phyloP scores from a whole-genome alignment of 495 filamentous ascomycete species.

The Penicillium mononematosum region DNA sequence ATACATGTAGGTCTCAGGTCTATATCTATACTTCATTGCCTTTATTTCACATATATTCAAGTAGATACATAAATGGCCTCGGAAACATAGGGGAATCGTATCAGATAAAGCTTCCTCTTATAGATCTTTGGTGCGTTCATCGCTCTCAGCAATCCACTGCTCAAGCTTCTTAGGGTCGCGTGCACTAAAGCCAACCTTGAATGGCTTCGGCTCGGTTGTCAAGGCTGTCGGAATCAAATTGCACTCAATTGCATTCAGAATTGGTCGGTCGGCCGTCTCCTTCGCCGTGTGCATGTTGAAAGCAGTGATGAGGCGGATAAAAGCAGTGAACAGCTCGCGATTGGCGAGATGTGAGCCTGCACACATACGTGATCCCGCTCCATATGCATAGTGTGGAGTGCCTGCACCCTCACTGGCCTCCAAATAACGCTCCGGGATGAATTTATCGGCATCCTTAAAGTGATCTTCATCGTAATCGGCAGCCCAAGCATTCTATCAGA shows the following conservation, averaged over 20 bases:
- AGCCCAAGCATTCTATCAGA: constrained; percentile 60
- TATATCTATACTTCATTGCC: neutral
- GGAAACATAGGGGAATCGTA: neutral
- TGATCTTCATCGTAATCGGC: constrained; percentile 67
- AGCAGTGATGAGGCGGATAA: constrained; percentile 64
- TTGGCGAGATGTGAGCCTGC: constrained; percentile 69
- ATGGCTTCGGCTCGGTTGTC: constrained; percentile 70
- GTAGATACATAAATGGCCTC: neutral
- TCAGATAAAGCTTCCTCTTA: constrained; percentile 16
- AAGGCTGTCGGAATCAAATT: constrained; percentile 63
- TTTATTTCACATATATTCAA: neutral
- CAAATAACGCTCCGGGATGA: constrained; percentile 67
- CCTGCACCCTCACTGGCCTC: constrained; percentile 53
- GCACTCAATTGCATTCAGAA: constrained; percentile 61
- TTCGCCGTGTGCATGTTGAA: constrained; percentile 54
- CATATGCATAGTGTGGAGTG: constrained; percentile 69
- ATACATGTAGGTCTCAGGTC: too few species aligned
- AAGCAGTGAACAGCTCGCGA: constrained; percentile 66
- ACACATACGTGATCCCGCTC: constrained; percentile 70
- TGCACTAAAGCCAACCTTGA: constrained; percentile 56
- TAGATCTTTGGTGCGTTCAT: constrained; percentile 58
- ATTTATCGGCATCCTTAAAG: constrained; percentile 58
- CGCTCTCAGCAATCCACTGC: constrained; percentile 54
- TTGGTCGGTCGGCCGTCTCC: constrained; percentile 46
- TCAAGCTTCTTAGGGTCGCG: constrained; percentile 45